Evolutionary conservation across 495 filamentous ascomycete genomes (phyloP).

Genomic region (Clohesyomyces aquaticus): DNA sequence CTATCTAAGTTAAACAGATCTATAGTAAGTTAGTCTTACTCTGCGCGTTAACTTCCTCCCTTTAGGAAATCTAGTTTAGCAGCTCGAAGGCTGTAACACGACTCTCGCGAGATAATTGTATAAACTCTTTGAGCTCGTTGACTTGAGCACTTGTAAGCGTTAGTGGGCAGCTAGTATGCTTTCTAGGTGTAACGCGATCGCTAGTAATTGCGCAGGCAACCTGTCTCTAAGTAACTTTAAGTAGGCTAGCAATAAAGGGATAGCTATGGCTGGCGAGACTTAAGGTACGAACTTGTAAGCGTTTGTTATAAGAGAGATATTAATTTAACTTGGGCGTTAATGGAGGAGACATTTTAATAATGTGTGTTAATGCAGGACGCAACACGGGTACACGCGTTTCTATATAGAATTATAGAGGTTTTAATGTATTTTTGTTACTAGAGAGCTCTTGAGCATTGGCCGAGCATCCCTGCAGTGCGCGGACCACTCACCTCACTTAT

Average conservation of each 20-base stretch:
- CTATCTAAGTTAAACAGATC: too few species aligned
- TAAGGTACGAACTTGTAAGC: background rate
- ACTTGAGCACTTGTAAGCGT: background rate
- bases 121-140: background rate
- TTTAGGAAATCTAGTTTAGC: too few species aligned
- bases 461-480: background rate
- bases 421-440: background rate
- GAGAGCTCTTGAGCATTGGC: background rate
- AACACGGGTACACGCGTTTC: background rate
- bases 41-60: too few species aligned
- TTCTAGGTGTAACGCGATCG: background rate
- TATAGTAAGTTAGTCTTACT: too few species aligned
- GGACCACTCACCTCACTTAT: too few species aligned
- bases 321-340: background rate
- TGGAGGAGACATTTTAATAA: background rate
- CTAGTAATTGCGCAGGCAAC: constrained; percentile 5
- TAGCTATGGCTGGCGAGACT: background rate
- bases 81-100: too few species aligned
- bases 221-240: background rate
- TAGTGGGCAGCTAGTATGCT: background rate
- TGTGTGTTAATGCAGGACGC: background rate
- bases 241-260: background rate
- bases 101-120: too few species aligned
- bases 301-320: background rate
- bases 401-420: constrained; percentile 1